phyloP scores from a whole-genome alignment of 2,329 filamentous ascomycete species.

The Fusarium liriodendri region DNA sequence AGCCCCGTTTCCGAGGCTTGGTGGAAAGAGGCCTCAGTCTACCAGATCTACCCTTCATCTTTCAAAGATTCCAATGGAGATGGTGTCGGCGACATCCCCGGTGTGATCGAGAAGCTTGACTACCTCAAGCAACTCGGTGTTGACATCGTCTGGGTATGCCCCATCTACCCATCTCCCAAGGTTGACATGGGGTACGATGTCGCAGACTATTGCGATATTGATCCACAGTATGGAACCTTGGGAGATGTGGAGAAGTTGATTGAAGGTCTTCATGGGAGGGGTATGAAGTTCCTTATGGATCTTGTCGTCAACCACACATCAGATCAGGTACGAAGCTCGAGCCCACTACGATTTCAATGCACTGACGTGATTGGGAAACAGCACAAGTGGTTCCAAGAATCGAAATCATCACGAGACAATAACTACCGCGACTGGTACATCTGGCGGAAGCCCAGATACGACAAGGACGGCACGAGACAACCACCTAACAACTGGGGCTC shows the following conservation, averaged over 20 bases:
- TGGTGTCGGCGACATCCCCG: constrained; percentile 70
- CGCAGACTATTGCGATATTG: constrained; percentile 72
- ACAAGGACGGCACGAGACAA: constrained; percentile 64
- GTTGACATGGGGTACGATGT: constrained; percentile 80
- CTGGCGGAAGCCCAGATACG: constrained; percentile 59
- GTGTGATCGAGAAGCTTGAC: constrained; percentile 69
- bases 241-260: constrained; percentile 73
- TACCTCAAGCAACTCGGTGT: constrained; percentile 71
- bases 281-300: constrained; percentile 78
- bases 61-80: constrained; percentile 68
- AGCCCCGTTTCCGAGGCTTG: constrained; percentile 46
- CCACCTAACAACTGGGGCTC: constrained; percentile 77
- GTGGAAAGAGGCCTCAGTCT: constrained; percentile 65
- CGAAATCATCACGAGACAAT: constrained; percentile 65
- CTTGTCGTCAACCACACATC: constrained; percentile 83
- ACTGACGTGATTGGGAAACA: background rate
- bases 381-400: constrained; percentile 68
- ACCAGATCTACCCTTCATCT: constrained; percentile 64
- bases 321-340: constrained; percentile 16
- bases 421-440: constrained; percentile 75
- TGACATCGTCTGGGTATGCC: constrained; percentile 75
- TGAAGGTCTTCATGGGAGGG: constrained; percentile 66
- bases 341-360: background rate
- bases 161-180: constrained; percentile 72
- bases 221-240: constrained; percentile 74